A percentile compares a stretch with the other conserved stretches of the same genome.
Conservation (phyloP, 345 rosid genomes). For the Noccaea bulbosa region DNA sequence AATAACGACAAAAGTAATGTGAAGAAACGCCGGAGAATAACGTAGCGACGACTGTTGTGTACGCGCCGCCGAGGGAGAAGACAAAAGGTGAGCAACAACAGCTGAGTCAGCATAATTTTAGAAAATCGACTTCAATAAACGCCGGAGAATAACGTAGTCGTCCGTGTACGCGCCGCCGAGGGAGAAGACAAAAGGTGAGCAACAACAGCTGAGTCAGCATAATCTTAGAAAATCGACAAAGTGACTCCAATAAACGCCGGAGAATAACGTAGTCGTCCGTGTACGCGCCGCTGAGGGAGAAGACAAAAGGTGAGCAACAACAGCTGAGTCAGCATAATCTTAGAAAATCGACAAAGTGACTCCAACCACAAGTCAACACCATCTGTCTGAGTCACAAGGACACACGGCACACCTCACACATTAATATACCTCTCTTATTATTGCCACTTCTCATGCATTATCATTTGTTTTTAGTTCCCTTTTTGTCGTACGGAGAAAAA, state of each 20-base stretch:
- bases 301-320: too few species aligned
- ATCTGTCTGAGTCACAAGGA: constrained; percentile 28
- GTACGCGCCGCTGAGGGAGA: too few species aligned
- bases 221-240: constrained; percentile 31
- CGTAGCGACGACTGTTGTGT: background rate
- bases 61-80: constrained; percentile 21
- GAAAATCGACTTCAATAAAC: constrained; percentile 39
- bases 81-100: background rate
- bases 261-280: too few species aligned
- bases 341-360: constrained; percentile 34
- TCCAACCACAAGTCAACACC: constrained; percentile 41
- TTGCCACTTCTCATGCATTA: constrained; percentile 43
- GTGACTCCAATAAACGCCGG: too few species aligned
- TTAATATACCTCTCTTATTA: constrained; percentile 11
- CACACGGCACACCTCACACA: constrained; percentile 33
- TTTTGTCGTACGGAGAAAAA: background rate
- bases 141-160: too few species aligned
- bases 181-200: too few species aligned
- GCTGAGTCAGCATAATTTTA: constrained; percentile 36
- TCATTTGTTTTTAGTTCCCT: constrained; percentile 12
- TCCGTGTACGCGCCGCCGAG: too few species aligned
- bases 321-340: constrained; percentile 40
- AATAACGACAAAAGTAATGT: too few species aligned
- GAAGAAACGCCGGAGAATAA: background rate
- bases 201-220: constrained; percentile 45